A percentile compares a stretch with the other conserved stretches of the same genome.
Evolutionary conservation across 345 rosid species (phyloP).

Genomic region (Ceriops zippeliana): DNA sequence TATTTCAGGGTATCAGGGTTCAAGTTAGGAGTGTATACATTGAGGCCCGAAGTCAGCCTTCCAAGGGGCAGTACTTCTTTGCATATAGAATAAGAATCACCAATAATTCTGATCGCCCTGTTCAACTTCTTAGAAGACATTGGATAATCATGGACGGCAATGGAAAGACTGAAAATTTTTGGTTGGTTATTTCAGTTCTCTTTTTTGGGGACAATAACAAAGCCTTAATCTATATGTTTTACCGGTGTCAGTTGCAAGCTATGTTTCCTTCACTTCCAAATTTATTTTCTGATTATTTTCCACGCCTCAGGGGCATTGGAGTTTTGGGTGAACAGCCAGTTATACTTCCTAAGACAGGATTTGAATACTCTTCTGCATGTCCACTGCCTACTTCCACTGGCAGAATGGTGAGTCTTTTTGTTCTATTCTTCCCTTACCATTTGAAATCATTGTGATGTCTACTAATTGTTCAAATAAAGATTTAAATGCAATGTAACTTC

Average conservation of each 20-base stretch:
- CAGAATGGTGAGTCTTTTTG: constrained; percentile 49
- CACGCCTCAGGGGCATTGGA: constrained; percentile 55
- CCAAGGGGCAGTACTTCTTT: constrained; percentile 59
- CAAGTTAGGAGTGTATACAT: constrained; percentile 71
- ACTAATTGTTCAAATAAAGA: background rate
- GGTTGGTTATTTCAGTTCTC: constrained; percentile 38
- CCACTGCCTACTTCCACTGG: constrained; percentile 60
- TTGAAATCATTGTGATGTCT: background rate
- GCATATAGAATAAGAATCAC: constrained; percentile 70
- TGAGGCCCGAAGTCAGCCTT: constrained; percentile 63
- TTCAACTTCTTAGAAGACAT: constrained; percentile 75
- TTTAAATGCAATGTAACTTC: background rate
- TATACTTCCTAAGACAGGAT: constrained; percentile 60
- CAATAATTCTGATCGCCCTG: constrained; percentile 62
- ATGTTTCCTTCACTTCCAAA: too few relatives aligned
- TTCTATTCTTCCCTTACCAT: constrained; percentile 5
- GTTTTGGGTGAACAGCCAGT: constrained; percentile 81
- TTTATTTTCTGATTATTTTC: too few relatives aligned
- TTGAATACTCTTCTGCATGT: constrained; percentile 81
- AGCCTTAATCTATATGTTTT: too few relatives aligned
- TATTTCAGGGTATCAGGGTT: constrained; percentile 61
- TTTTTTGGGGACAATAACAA: background rate
- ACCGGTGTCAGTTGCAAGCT: too few relatives aligned
- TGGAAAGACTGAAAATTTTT: constrained; percentile 59
- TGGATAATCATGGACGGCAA: constrained; percentile 70